Base-by-base conservation (phyloP, 805 yeast species). In the Priceomyces carsonii region DNA sequence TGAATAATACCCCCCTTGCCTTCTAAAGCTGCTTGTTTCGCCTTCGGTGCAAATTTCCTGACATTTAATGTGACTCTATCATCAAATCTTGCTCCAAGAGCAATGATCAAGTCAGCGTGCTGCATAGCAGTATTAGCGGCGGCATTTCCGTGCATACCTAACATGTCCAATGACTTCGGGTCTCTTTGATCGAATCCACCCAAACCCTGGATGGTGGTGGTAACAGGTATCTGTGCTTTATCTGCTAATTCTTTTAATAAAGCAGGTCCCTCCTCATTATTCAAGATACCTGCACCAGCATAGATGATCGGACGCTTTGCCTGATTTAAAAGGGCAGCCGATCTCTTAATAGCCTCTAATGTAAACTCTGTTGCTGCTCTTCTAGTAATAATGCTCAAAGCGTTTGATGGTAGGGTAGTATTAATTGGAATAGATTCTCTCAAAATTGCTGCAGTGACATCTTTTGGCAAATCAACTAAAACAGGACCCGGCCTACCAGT, bases 401-500 rank as follows among this genome's bases (percentile, higher is more conserved):
- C 80, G 42, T 69, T 69, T 32, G 84, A 77, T 17, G 96, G 95
- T 48, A 88, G 74, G 31, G 95, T 85, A 23, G 85, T 63, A 43
- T 78, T 72, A 26, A 80, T 69, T 38, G 99, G 99, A 48, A 93
- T 89, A 39, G 96, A 83, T 48, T 82, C 79, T 53, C 84, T 79
- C 54, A 93, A 75, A 45, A 93, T 75, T 15, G 96, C 84, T 26
- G 96, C 96, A 14, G 98, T 93, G 46, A 93, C 97, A 59, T 93
- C 98, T 71, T 93, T 93, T 54, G 99, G 99, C 60, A 93, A 75
- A 65, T 93, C 99, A 29, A 93, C 97, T 51, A 93, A 75, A 35
- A 93, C 99, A 9, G 99, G 99, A 43, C 99, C 99, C 34, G 99
- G 99, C 63, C 99, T 81, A 31, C 99, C 99, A 39, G 85, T 68